These are phyloP conservation scores for Talaromyces sp. DNA, from an alignment of 2,329 filamentous ascomycete genomes.

Conservation along the genomic window DNA sequence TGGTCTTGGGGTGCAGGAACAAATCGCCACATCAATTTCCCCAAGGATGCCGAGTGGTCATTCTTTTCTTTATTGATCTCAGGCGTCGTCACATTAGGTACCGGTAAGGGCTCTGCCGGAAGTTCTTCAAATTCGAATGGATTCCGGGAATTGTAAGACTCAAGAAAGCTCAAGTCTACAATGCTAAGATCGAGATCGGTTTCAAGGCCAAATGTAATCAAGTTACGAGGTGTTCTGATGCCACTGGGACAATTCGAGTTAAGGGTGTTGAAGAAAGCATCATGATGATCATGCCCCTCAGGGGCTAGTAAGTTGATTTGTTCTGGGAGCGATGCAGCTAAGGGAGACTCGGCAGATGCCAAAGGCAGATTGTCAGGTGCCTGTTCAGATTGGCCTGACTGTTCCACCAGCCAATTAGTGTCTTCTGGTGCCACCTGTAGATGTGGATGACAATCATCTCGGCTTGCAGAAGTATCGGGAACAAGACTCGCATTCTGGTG, in stretches of 20 bases:
- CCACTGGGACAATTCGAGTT: slow-evolving; percentile 3
- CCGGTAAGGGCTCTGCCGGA: neutral
- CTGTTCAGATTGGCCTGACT: neutral
- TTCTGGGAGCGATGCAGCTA: neutral
- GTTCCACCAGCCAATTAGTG: neutral
- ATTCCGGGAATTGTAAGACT: slow-evolving; percentile 27
- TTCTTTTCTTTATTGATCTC: neutral
- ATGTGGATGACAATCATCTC: neutral
- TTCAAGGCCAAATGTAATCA: slow-evolving; percentile 17
- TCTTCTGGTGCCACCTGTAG: neutral
- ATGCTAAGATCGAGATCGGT: slow-evolving; percentile 27
- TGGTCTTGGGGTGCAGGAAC: slow-evolving; percentile 29
- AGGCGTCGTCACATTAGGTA: neutral
- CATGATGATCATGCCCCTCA: neutral
- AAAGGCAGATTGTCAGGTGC: neutral
- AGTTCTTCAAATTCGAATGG: slow-evolving; percentile 25
- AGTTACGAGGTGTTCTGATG: slow-evolving; percentile 15
- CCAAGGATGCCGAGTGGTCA: slow-evolving; percentile 16
- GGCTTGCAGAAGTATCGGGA: neutral
- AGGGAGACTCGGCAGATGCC: neutral
- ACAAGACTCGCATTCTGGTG: neutral
- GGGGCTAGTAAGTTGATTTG: neutral
- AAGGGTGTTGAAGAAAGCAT: neutral
- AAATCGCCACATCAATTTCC: slow-evolving; percentile 28
- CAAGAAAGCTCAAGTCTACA: slow-evolving; percentile 30